phyloP scores from a whole-genome alignment of 768 basidiomycete genomes.

The Leccinum rimulosum region DNA sequence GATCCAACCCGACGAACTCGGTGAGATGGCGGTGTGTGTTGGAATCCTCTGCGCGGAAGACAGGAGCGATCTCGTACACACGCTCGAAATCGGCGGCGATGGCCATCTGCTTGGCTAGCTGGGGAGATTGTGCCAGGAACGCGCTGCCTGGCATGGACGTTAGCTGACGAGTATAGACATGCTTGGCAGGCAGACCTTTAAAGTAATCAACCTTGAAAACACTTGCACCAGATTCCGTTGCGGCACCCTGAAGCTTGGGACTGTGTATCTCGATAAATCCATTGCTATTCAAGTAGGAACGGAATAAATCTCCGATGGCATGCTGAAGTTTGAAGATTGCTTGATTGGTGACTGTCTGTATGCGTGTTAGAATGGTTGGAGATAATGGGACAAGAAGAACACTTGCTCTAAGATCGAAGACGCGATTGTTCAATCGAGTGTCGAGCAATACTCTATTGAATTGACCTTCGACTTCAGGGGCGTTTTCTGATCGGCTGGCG shows the following conservation, averaged over 20 bases:
- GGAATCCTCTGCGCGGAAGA: conserved; percentile 97
- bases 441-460: conserved; percentile 85
- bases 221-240: conserved; percentile 94
- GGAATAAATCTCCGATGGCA: conserved; percentile 86
- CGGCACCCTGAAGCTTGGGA: conserved; percentile 94
- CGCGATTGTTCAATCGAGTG: conserved; percentile 91
- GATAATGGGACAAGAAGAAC: not conserved
- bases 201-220: conserved; percentile 99
- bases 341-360: conserved; percentile 90
- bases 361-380: conserved; percentile 9
- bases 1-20: conserved; percentile 97
- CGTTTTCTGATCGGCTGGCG: conserved; percentile 79
- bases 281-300: conserved; percentile 67
- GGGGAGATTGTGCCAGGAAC: conserved; percentile 94
- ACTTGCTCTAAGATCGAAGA: conserved; percentile 88
- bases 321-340: conserved; percentile 92
- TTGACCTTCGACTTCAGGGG: conserved; percentile 58
- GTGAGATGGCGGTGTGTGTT: conserved; percentile 98
- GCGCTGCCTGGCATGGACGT: conserved; percentile 61
- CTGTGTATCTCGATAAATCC: conserved; percentile 96
- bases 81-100: conserved; percentile 98
- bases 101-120: conserved; percentile 98
- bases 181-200: conserved; percentile 54
- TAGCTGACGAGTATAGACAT: conserved; percentile 3
- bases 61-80: conserved; percentile 95